Percentiles rank a stretch among this genome's conserved stretches.
Evolutionary conservation across 2,329 filamentous ascomycete species (phyloP).

Genomic region (Neurospora sp.): DNA sequence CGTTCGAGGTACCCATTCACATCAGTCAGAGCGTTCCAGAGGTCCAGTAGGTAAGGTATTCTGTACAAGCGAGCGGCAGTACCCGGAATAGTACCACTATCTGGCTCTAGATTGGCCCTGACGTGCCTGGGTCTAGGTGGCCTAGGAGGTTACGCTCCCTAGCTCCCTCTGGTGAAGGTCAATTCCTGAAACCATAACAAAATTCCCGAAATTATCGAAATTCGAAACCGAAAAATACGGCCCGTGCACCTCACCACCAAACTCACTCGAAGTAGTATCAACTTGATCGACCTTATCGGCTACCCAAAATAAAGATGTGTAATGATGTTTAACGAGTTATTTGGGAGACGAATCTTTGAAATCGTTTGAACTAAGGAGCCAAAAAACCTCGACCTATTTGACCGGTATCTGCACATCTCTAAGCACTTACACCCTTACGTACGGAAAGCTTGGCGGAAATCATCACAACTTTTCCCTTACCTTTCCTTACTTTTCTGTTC

Average conservation of each 20-base stretch:
- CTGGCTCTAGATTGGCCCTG: neutral
- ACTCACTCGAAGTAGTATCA: neutral
- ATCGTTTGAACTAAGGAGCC: too few relatives aligned
- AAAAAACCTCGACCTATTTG: neutral
- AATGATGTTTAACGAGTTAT: too few relatives aligned
- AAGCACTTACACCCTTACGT: neutral
- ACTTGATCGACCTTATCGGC: too few relatives aligned
- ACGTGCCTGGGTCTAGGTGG: neutral
- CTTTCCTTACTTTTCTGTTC: neutral
- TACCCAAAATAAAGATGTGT: too few relatives aligned
- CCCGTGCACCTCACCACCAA: neutral
- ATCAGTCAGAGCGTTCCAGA: neutral
- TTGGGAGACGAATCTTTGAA: too few relatives aligned
- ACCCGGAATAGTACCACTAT: neutral
- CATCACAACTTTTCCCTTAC: neutral
- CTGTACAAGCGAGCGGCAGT: neutral
- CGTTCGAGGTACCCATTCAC: neutral
- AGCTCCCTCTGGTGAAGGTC: neutral
- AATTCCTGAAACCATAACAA: neutral
- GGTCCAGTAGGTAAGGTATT: neutral
- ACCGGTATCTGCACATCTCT: too few relatives aligned
- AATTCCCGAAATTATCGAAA: neutral
- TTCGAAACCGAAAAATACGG: neutral
- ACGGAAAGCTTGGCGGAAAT: neutral
- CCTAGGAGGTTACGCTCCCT: neutral